Conservation (phyloP, 1,284 basidiomycete genomes). For the Papiliotrema terrestris region DNA sequence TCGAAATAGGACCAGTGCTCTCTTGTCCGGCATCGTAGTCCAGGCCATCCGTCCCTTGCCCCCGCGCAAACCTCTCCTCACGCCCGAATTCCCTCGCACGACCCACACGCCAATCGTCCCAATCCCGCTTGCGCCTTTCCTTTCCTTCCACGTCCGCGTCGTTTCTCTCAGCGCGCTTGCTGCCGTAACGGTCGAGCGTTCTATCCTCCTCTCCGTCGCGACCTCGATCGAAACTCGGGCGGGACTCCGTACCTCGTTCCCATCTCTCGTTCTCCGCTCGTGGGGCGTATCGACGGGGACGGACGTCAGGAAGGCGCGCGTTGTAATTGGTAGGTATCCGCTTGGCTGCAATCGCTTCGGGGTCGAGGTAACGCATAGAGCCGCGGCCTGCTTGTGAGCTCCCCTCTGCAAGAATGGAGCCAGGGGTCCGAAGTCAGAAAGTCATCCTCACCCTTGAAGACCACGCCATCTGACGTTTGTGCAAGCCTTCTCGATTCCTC, state of each 20-base stretch:
- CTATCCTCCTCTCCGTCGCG: background rate
- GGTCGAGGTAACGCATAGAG: constrained; percentile 47
- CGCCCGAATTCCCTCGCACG: background rate
- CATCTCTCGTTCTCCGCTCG: constrained; percentile 13
- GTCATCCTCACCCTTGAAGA: constrained; percentile 42
- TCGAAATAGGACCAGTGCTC: constrained; percentile 26
- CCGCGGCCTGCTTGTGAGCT: constrained; percentile 36
- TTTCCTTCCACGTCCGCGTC: constrained; percentile 6
- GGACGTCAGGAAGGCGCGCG: constrained; percentile 21
- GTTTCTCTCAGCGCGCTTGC: constrained; percentile 13
- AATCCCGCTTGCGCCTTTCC: constrained; percentile 8
- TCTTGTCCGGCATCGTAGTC: background rate
- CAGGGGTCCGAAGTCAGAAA: background rate
- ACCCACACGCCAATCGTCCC: constrained; percentile 11
- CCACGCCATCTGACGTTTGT: constrained; percentile 34
- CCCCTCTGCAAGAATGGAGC: background rate
- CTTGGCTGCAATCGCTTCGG: constrained; percentile 25
- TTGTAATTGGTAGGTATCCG: constrained; percentile 29
- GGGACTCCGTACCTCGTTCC: constrained; percentile 18
- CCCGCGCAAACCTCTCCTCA: background rate
- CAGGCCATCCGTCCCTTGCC: background rate
- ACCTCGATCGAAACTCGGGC: constrained; percentile 13
- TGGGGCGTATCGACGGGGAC: constrained; percentile 10
- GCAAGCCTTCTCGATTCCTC: constrained; percentile 31
- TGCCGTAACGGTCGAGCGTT: constrained; percentile 27